Base-by-base conservation (phyloP, 1,284 basidiomycete genomes). In the Vanrija sp. region DNA sequence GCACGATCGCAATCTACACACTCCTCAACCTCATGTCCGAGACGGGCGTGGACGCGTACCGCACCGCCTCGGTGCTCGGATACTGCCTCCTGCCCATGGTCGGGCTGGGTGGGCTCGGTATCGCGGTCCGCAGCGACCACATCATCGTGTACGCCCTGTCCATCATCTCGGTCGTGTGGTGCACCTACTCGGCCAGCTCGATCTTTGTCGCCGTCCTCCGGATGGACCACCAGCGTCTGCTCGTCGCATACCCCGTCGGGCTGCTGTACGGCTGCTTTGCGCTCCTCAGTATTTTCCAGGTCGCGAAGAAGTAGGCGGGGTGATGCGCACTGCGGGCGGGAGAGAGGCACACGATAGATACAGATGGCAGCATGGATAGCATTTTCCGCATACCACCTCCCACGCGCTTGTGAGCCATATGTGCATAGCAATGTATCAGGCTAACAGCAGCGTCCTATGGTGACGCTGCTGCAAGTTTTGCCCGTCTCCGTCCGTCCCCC, bases 71-170 rank as follows among this genome's bases (percentile, higher is more conserved):
- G 21, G 96, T 99, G 14, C 82, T 99, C 15, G 96, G 96, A 5
- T 99, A 99, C 74, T 98, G 96, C 71, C 80, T 99, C 34, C 79
- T 99, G 23, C 96, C 96, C 1, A 92, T 99, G 86, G 95, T 98
- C 47, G 88, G 91, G n/a, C 85, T 98, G 10, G 89, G 91, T 45
- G 87, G 89, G 16, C 80, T 97, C 43, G 93, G 91, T 62, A 89
- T 98, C 56, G 84, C 89, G 62, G 81, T 93, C 40, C 86, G 88
- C 21, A 83, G 98, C 52, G 89, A 98, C 68, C 88, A 86, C 44
- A 78, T 85, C 52, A 78, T 93, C 60, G 93, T 93, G 43, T 95
- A 94, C 75, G 66, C 91, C 38, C 79, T 96, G 4, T 87, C 90
- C 5, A 75, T 83, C 15, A 66, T 94, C 28, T 89, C 87, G 1